Conservation (phyloP, 768 basidiomycete species). For the Lentinus brumalis region DNA sequence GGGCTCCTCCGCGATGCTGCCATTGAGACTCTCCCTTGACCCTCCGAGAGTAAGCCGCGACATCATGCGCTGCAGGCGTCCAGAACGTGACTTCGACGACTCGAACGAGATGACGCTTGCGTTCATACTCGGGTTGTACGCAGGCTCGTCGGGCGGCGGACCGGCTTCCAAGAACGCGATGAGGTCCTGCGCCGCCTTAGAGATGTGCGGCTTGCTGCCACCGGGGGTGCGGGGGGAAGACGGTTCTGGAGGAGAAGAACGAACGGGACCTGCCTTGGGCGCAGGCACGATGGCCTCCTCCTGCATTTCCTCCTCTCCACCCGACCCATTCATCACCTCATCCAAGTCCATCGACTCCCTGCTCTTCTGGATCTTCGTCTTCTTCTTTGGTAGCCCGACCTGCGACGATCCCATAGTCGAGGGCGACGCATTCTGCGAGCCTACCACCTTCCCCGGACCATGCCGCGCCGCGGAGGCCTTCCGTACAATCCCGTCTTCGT, state of each 20-base stretch:
- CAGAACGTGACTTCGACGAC: conserved; percentile 41
- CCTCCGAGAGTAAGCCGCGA: conserved; percentile 59
- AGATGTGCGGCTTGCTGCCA: conserved; percentile 36
- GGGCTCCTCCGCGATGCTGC: conserved; percentile 32
- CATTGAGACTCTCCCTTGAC: conserved; percentile 36
- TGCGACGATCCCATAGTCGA: not conserved
- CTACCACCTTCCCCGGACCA: not conserved
- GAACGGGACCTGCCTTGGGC: not conserved
- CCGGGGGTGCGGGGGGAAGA: conserved; percentile 10
- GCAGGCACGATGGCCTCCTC: too few species aligned
- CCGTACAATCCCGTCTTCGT: conserved; percentile 14
- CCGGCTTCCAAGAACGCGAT: conserved; percentile 62
- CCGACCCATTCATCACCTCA: conserved; percentile 71
- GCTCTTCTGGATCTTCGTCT: conserved; percentile 53
- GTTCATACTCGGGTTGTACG: conserved; percentile 30
- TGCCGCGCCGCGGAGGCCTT: not conserved
- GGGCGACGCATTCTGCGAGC: conserved; percentile 14
- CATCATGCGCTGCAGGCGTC: conserved; percentile 80
- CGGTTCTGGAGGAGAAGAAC: conserved; percentile 6
- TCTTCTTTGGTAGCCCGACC: conserved; percentile 45
- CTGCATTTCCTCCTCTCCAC: conserved; percentile 49
- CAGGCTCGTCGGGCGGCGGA: conserved; percentile 49
- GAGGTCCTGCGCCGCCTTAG: conserved; percentile 49
- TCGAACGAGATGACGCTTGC: conserved; percentile 46
- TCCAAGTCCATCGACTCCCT: conserved; percentile 76